Conservation (phyloP, 768 basidiomycete species). For the Trametopsis cervina region DNA sequence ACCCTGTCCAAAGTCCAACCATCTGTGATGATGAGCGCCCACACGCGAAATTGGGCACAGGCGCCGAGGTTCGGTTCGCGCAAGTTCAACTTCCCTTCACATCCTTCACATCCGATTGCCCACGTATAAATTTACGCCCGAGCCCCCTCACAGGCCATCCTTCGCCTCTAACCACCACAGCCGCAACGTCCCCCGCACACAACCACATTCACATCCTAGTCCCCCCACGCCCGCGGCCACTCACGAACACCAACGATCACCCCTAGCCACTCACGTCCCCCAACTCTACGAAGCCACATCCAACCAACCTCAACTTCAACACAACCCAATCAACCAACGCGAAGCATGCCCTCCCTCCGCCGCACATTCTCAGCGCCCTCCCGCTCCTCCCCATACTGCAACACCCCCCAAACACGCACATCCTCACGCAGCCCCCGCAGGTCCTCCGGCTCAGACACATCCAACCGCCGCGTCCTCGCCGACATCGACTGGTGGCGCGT, state of each 20-base stretch:
- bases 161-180: conserved; percentile 11
- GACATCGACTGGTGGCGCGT: conserved; percentile 90
- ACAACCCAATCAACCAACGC: too few relatives aligned
- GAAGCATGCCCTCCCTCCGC: conserved; percentile 71
- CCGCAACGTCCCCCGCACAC: conserved; percentile 11
- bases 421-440: conserved; percentile 38
- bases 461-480: conserved; percentile 63
- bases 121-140: conserved; percentile 19
- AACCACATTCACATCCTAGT: conserved; percentile 5
- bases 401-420: conserved; percentile 32
- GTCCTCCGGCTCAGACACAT: conserved; percentile 61
- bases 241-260: conserved; percentile 2
- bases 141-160: conserved; percentile 7
- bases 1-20: neutral
- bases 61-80: conserved; percentile 9
- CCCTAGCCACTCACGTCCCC: conserved; percentile 4
- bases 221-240: conserved; percentile 11
- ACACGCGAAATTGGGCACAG: too few relatives aligned
- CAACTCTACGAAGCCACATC: too few relatives aligned
- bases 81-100: neutral
- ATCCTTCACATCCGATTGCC: conserved; percentile 22
- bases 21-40: conserved; percentile 12
- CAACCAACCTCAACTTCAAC: too few relatives aligned
- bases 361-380: conserved; percentile 65
- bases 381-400: conserved; percentile 58